phyloP scores from a whole-genome alignment of 257 asterid species.

The Solanum gracilifrons region DNA sequence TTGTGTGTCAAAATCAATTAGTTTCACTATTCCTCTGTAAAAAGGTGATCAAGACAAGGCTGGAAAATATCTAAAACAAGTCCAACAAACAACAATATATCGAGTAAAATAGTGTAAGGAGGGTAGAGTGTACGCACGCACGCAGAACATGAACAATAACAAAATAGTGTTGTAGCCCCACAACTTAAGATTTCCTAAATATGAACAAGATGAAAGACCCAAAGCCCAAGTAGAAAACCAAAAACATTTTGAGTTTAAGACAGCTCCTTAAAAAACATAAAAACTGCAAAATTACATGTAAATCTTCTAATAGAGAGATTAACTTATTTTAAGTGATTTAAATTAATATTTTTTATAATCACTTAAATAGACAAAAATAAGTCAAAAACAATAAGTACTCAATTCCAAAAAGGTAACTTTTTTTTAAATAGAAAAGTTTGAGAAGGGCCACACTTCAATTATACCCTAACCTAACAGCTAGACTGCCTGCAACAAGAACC shows the following conservation, averaged over 20 bases:
- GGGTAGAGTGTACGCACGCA: neutral
- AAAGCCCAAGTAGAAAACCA: neutral
- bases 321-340: no score
- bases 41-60: neutral
- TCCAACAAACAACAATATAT: neutral
- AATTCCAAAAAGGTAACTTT: neutral
- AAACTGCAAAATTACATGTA: neutral
- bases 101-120: no score
- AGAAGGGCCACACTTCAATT: neutral
- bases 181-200: neutral
- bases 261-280: neutral
- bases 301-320: neutral
- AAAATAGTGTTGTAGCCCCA: neutral
- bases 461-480: neutral
- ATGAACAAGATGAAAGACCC: neutral
- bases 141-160: neutral
- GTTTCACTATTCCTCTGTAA: neutral
- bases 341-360: no score
- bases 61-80: neutral
- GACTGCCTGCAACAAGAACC: neutral
- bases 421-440: neutral
- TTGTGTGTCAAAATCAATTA: neutral
- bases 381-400: no score
- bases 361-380: no score
- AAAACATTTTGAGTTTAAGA: neutral